phyloP scores from a whole-genome alignment of 2,329 filamentous ascomycete genomes.

The Cytospora paraplurivora region DNA sequence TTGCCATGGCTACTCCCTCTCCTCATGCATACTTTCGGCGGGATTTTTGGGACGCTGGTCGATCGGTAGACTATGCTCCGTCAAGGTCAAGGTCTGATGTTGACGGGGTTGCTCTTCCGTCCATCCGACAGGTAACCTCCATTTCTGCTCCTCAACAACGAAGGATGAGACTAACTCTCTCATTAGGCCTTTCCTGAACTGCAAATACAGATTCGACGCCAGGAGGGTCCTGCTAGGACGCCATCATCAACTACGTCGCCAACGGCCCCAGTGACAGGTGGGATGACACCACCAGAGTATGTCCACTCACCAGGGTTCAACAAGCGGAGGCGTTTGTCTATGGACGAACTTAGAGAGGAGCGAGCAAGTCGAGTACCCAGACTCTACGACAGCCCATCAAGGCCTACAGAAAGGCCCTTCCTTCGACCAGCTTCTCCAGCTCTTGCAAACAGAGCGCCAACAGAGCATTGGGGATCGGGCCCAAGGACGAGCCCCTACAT shows the following conservation, averaged over 20 bases:
- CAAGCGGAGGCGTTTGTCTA: slow-evolving; percentile 51
- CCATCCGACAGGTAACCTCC: slow-evolving; percentile 53
- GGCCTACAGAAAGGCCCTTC: slow-evolving; percentile 35
- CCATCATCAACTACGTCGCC: slow-evolving; percentile 41
- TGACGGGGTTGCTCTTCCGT: slow-evolving; percentile 50
- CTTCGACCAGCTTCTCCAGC: slow-evolving; percentile 43
- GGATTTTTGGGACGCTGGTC: slow-evolving; percentile 45
- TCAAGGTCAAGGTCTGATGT: slow-evolving; percentile 42
- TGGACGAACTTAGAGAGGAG: slow-evolving; percentile 46
- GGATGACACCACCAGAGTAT: slow-evolving; percentile 49
- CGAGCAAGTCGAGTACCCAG: slow-evolving; percentile 50
- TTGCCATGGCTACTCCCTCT: slow-evolving; percentile 49
- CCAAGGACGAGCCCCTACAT: slow-evolving; percentile 41
- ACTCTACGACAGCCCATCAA: slow-evolving; percentile 43
- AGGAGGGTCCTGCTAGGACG: slow-evolving; percentile 38
- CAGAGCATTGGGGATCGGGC: slow-evolving; percentile 42
- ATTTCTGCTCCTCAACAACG: background rate
- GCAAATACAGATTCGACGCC: slow-evolving; percentile 39
- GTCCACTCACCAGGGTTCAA: slow-evolving; percentile 50
- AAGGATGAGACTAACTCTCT: slow-evolving; percentile 28
- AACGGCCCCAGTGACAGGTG: slow-evolving; percentile 35
- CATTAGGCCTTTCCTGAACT: slow-evolving; percentile 51
- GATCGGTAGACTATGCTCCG: slow-evolving; percentile 39
- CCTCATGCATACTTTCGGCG: slow-evolving; percentile 45
- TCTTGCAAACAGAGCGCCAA: slow-evolving; percentile 32